Evolutionary conservation across 805 yeast species (phyloP), one percentile per base, ranked within the genome.

Genomic region (Saccharomycopsis fibuligera): DNA sequence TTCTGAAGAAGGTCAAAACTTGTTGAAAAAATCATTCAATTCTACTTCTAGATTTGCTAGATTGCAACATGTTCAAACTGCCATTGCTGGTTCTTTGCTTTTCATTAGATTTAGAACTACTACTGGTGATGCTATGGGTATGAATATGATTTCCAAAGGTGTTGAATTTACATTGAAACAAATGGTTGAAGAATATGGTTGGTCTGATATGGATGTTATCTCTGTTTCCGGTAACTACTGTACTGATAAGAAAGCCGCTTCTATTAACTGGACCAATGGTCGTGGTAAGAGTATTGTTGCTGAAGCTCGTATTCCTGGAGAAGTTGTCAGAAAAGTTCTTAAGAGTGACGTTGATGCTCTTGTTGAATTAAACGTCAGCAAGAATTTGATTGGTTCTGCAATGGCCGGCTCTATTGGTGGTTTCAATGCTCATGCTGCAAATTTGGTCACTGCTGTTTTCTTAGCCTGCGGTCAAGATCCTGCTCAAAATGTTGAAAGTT

Each of bases 111-210:
- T 93, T 73, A 81, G 90, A 64, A 95, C 99, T n/a, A 89, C 96
- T 35, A 93, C 99, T 17, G 99, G 99, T 67, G 99, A 93, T 72
- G 99, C 99, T 17, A 93, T 93, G 99, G 99, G 99, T 56, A 93
- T 93, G 99, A 93, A 93, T 66, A 93, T 93, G 99, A 93, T 93
- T 54, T 91, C 98, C 25, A 93, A 93, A 69, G 99, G 99, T 66
- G 96, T 89, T 41, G 99, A 93, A 64, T 75, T 72, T 64, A 79
- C 96, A 1, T 76, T 93, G 61, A 81, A 81, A 54, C 79, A 76
- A 63, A 88, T 93, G 96, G 79, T 76, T 38, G 86, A 83, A 59
- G 90, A 83, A 59, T 82, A 83, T 63, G 98, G 96, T 2, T 93
- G 91, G 80, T 81, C 79, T 22, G 99, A 93, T 67, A 93, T 93